phyloP scores from a whole-genome alignment of 371 early-diverging fungal genomes.

The Actinomucor elegans region DNA sequence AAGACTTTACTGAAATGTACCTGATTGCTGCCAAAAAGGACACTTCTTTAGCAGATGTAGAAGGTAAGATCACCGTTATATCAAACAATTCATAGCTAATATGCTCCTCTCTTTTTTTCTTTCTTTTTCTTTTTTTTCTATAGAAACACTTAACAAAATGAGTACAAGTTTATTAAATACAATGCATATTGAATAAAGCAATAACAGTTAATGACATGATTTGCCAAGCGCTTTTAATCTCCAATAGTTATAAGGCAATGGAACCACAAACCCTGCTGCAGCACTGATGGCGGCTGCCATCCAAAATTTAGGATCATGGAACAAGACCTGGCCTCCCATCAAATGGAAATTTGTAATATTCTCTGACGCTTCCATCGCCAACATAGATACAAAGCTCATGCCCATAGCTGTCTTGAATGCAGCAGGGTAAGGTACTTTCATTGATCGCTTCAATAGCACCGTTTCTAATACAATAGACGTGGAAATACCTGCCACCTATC shows the following conservation, averaged over 20 bases:
- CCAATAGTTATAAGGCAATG: constrained; percentile 60
- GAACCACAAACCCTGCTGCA: constrained; percentile 50
- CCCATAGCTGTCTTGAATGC: constrained; percentile 59
- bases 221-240: constrained; percentile 51
- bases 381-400: constrained; percentile 60
- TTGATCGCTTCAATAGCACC: constrained; percentile 38
- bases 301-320: constrained; percentile 53
- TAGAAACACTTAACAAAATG: constrained; percentile 42
- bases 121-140: neutral
- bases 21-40: constrained; percentile 64
- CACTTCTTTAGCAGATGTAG: constrained; percentile 57
- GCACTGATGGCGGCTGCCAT: constrained; percentile 41
- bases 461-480: constrained; percentile 56
- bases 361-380: constrained; percentile 57
- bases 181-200: constrained; percentile 29
- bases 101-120: neutral
- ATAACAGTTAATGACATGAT: constrained; percentile 33
- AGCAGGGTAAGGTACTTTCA: constrained; percentile 32
- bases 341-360: constrained; percentile 54
- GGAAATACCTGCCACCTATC: constrained; percentile 44
- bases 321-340: constrained; percentile 50
- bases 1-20: constrained; percentile 52
- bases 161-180: constrained; percentile 25
- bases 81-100: too few species aligned
- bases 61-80: constrained; percentile 38